Base-by-base conservation (phyloP, 2,329 filamentous ascomycete species). In the Clonostachys solani region DNA sequence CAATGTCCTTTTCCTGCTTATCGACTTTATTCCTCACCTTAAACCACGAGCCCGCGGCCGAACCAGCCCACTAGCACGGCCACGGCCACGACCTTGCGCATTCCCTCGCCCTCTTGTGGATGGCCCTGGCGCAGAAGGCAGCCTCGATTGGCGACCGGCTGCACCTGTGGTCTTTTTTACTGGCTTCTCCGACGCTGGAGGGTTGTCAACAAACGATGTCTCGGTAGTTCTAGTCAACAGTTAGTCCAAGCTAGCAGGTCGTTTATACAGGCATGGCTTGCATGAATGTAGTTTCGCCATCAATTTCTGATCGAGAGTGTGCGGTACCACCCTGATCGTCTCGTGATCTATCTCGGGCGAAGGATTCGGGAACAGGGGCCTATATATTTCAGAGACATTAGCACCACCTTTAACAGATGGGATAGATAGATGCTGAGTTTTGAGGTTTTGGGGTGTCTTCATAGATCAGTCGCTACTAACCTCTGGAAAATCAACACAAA, bases 401-500 rank as follows among this genome's bases (percentile, higher is more conserved):
- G 6, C 9, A 33, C 10, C 17, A 16, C 18, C 17, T 10, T 13
- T 40, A 17, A 9, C 6, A 29, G 6, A 10, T 10, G 6, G 37
- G 12, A 33, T 37, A 34, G 18, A 29, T 4, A 37, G 19, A 40
- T 15, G 33, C 48, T 40, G 23, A 29, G 23, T 10, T 6, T 12
- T 15, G 12, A 12, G 12, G 5, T 43, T 47, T 43, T 18, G 42
- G 5, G 45, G 40, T 15, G 16, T 47, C 17, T 12, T n/a, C 36
- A 42, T 19, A 17, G 33, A 41, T 29, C 37, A 33, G 37, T 13
- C 46, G 19, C 43, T 33, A 47, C 63, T 45, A 69, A 91, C 91
- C 81, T 99, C 94, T 0, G 91, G 89, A 54, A 96, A 99, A 65
- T 99, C 94, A 33, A 97, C 92, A 65, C 92, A 97, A 64, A 97